Base-by-base conservation (phyloP, 805 yeast genomes). In the Saccharomycopsis schoenii region DNA sequence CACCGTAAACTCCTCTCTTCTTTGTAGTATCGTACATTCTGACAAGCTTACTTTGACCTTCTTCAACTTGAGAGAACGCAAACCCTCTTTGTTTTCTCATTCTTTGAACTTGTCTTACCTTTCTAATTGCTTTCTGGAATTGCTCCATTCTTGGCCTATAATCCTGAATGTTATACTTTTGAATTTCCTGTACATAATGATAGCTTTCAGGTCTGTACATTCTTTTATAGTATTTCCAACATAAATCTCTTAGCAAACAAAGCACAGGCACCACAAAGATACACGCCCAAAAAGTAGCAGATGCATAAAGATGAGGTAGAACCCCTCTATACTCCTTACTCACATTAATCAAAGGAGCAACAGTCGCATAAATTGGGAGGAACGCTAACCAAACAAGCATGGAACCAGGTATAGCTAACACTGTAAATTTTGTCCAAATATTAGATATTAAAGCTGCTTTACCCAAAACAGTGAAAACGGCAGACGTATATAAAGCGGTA, bases 31-130 rank as follows among this genome's bases (percentile, higher is more conserved):
- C 99, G 69, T 94, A 94, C 77, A 96, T 89, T 68, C 98, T 82
- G 57, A 94, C 86, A 63, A 94, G 82, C 69, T 85, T 85, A 66
- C 91, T 97, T 74, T 92, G 97, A 42, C 96, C 96, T 71, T 89
- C 97, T 65, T 90, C 97, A 56, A 88, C 91, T 73, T 94, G 98
- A 6, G 97, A 91, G 69, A 94, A 94, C 1, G 99, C 99, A 78
- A 89, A 94, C 5, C 99, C 99, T 74, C 98, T 85, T 74, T 94
- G 99, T 70, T 94, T 94, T 71, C 96, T 88, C 89, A 94, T 93
- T 73, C 99, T 82, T 73, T 93, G 97, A 43, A 94, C 98, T 73
- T 96, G 99, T 73, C 99, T 86, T 25, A 94, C 98, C 70, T 91
- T 94, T 70, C 98, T 81, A 61, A 94, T 94, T 5, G 98, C 97